Percentiles rank a stretch among this genome's conserved stretches.
These are phyloP conservation scores for Mycena maculata DNA, from an alignment of 768 basidiomycete genomes.

Conservation along the genomic window DNA sequence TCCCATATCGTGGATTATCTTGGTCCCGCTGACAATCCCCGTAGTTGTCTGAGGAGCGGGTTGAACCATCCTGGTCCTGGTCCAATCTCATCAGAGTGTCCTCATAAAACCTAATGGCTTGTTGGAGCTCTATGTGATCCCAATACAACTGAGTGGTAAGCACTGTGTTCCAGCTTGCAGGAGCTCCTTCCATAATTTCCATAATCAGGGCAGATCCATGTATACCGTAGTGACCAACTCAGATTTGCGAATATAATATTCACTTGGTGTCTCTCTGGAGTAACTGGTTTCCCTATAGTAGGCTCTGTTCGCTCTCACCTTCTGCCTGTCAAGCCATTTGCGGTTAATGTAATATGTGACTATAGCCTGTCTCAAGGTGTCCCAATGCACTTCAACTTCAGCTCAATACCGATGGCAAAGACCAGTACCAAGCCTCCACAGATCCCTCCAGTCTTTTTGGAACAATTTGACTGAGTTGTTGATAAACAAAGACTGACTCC, in stretches of 20 bases:
- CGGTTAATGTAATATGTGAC: constrained; percentile 47
- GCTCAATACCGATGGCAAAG: too few relatives aligned
- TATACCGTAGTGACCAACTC: constrained; percentile 31
- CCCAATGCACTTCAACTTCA: constrained; percentile 42
- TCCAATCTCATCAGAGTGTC: constrained; percentile 1
- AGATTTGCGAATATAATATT: constrained; percentile 48
- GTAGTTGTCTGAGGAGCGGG: not conserved
- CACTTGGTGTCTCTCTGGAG: constrained; percentile 43
- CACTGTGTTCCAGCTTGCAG: constrained; percentile 42
- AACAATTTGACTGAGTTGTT: too few relatives aligned
- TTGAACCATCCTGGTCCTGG: not conserved
- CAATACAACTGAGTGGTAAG: constrained; percentile 15
- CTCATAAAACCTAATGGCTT: constrained; percentile 4
- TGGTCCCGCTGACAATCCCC: not conserved
- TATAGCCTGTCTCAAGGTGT: constrained; percentile 39
- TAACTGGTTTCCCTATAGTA: constrained; percentile 42
- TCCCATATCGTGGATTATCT: not conserved
- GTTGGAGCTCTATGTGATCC: not conserved
- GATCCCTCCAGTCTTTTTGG: too few relatives aligned
- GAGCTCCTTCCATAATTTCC: constrained; percentile 49
- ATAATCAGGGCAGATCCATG: constrained; percentile 43
- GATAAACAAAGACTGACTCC: too few relatives aligned
- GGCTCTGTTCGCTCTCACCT: constrained; percentile 39
- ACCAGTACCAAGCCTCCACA: too few relatives aligned
- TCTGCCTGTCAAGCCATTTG: constrained; percentile 43